A percentile compares a stretch with the other conserved stretches of the same genome.
These are phyloP conservation scores for Leishmania amazonensis DNA, from an alignment of 208 protist species.

Conservation along the genomic window DNA sequence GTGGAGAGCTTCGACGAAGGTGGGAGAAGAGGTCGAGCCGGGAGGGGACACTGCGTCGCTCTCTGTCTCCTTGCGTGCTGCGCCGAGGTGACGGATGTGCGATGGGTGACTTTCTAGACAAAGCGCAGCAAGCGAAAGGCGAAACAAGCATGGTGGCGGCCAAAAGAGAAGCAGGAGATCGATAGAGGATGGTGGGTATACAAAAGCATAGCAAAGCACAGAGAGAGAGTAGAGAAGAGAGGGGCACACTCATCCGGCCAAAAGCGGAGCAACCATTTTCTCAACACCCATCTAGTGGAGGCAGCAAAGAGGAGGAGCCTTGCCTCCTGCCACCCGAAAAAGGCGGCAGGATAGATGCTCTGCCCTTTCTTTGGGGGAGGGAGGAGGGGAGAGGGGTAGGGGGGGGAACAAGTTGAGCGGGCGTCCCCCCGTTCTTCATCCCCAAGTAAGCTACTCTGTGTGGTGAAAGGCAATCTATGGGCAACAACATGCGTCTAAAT, in stretches of 20 bases:
- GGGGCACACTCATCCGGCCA: background rate
- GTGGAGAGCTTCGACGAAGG: background rate
- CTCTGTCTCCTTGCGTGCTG: background rate
- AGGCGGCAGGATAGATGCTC: background rate
- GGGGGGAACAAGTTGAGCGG: background rate
- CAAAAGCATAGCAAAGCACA: background rate
- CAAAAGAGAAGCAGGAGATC: background rate
- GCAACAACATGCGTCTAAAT: too few relatives aligned
- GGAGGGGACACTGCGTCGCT: conserved; percentile 1
- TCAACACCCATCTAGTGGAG: background rate
- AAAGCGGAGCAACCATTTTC: background rate
- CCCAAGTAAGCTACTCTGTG: background rate
- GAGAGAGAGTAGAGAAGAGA: background rate
- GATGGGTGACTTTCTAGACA: background rate
- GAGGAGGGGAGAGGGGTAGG: too few relatives aligned
- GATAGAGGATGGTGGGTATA: background rate
- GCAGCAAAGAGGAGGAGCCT: background rate
- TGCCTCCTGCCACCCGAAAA: background rate
- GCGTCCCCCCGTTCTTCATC: background rate
- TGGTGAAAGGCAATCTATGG: background rate
- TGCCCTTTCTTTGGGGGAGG: background rate
- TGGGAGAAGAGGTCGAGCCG: background rate
- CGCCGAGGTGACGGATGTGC: background rate
- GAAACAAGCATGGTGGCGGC: background rate
- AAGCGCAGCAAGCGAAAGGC: background rate